Percentiles rank a stretch among this genome's conserved stretches.
Conservation (phyloP, 192 early-diverging fungal species). For the Rhizophagus clarus region DNA sequence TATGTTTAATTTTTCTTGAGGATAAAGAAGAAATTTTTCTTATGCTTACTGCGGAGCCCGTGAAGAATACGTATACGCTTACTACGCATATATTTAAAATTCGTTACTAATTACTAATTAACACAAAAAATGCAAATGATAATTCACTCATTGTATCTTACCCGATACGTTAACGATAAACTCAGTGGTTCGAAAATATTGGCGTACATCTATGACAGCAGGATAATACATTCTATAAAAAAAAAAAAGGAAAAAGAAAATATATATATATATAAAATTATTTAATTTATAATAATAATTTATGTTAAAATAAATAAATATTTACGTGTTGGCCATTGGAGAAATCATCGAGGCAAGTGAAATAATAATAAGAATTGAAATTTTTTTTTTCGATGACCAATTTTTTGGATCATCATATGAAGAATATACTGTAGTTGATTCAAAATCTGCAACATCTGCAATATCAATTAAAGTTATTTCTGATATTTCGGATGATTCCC, state of each 20-base stretch:
- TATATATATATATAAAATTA: not conserved
- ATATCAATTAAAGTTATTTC: no score
- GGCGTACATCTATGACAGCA: not conserved
- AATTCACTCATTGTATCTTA: not conserved
- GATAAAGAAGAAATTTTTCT: no score
- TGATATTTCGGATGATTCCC: no score
- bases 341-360: not conserved
- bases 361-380: not conserved
- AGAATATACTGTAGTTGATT: not conserved
- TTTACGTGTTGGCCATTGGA: slow-evolving; percentile 18
- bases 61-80: slow-evolving; percentile 3
- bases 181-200: slow-evolving; percentile 6
- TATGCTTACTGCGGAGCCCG: slow-evolving; percentile 1
- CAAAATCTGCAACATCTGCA: no score
- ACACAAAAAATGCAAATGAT: not conserved
- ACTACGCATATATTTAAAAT: slow-evolving; percentile 8
- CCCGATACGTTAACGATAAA: not conserved
- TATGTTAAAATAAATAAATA: not conserved
- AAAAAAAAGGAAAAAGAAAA: not conserved
- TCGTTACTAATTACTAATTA: not conserved
- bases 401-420: slow-evolving; percentile 27
- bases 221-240: slow-evolving; percentile 10
- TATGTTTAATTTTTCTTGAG: no score
- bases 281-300: no score
- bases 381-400: slow-evolving; percentile 5